These are phyloP conservation scores for Fusarium ramigenum DNA, from an alignment of 2,329 filamentous ascomycete genomes.

Conservation along the genomic window DNA sequence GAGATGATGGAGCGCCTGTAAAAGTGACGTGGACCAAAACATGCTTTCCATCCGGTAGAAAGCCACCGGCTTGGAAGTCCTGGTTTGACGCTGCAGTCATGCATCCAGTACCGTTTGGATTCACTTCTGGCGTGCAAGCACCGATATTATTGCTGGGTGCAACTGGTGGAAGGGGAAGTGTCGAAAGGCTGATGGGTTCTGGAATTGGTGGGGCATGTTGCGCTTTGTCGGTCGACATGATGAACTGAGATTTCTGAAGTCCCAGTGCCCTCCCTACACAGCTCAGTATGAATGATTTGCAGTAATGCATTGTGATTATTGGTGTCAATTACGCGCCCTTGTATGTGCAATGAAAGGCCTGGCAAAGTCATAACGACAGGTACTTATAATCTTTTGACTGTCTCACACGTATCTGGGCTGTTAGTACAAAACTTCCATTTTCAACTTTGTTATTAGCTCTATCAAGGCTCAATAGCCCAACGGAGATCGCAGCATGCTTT, in stretches of 20 bases:
- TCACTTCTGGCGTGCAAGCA: background rate
- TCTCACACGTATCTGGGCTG: too few relatives aligned
- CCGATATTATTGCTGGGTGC: background rate
- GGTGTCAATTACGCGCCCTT: too few relatives aligned
- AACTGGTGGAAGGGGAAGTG: conserved; percentile 11
- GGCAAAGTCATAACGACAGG: too few relatives aligned
- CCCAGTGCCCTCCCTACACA: background rate
- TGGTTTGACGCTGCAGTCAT: background rate
- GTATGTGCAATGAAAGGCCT: too few relatives aligned
- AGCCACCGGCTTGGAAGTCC: conserved; percentile 33
- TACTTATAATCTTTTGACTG: background rate
- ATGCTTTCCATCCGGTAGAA: conserved; percentile 55
- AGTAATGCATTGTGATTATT: background rate
- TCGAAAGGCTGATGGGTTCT: background rate
- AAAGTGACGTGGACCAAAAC: conserved; percentile 52
- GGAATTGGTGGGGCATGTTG: background rate
- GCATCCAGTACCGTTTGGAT: conserved; percentile 10
- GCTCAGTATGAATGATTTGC: background rate
- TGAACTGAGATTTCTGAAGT: background rate
- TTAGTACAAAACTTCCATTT: too few relatives aligned
- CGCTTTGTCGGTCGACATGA: background rate
- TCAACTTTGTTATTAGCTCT: too few relatives aligned
- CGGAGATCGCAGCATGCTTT: too few relatives aligned
- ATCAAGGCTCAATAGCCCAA: too few relatives aligned
- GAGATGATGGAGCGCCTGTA: conserved; percentile 51